A percentile compares a stretch with the other conserved stretches of the same genome.
These are phyloP conservation scores for Pseudocohnilembus persalinus DNA, from an alignment of 169 alveolate species.

Conservation along the genomic window DNA sequence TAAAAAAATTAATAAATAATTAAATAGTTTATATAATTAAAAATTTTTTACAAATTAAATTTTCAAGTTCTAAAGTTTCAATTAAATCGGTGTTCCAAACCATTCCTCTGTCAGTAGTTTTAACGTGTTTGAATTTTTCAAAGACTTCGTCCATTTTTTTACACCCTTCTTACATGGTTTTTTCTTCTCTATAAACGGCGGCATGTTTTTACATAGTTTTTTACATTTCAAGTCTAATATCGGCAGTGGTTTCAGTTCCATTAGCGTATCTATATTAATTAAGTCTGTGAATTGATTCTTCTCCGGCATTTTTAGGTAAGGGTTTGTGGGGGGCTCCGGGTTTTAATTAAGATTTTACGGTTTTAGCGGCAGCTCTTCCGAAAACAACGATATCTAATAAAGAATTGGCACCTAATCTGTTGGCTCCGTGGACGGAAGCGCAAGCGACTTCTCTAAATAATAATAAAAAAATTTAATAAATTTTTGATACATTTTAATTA, in stretches of 20 bases:
- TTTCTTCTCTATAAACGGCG: slow-evolving; percentile 94
- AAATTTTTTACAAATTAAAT: slow-evolving; percentile 77
- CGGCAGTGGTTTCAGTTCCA: slow-evolving; percentile 84
- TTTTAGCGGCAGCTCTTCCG: slow-evolving; percentile 96
- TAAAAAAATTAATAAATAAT: not conserved
- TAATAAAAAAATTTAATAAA: too few species aligned
- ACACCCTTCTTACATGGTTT: slow-evolving; percentile 88
- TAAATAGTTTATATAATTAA: too few species aligned
- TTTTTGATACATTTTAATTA: not conserved
- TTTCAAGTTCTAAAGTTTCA: slow-evolving; percentile 96
- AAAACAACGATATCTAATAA: slow-evolving; percentile 96
- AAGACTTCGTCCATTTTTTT: slow-evolving; percentile 77
- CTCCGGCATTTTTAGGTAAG: slow-evolving; percentile 81
- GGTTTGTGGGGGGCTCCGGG: slow-evolving; percentile 77
- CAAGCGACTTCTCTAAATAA: slow-evolving; percentile 92
- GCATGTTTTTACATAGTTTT: slow-evolving; percentile 95
- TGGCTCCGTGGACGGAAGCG: slow-evolving; percentile 99
- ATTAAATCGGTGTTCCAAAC: slow-evolving; percentile 96
- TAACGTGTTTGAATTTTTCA: slow-evolving; percentile 82
- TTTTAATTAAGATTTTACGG: slow-evolving; percentile 86
- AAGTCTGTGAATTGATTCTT: slow-evolving; percentile 74
- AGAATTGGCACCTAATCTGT: slow-evolving; percentile 98
- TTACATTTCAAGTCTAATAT: slow-evolving; percentile 82
- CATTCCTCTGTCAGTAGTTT: slow-evolving; percentile 86
- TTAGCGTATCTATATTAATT: slow-evolving; percentile 79